Conservation (phyloP, 192 early-diverging fungal genomes). For the Entomortierella chlamydospora region DNA sequence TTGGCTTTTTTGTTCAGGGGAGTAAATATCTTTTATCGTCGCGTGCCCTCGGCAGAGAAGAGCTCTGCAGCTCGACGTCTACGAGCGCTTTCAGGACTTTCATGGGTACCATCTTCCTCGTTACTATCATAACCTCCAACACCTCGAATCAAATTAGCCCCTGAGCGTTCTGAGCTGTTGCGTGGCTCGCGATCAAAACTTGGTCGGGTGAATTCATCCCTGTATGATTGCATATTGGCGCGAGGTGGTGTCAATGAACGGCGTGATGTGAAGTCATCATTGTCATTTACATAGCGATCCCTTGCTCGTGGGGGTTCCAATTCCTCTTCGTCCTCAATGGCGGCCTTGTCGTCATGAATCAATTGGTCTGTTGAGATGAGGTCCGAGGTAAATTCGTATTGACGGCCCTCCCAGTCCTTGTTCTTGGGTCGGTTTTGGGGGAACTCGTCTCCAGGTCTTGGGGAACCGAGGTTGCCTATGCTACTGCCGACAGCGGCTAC, state of each 20-base stretch:
- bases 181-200: conserved; percentile 40
- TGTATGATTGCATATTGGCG: conserved; percentile 48
- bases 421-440: conserved; percentile 27
- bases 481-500: conserved; percentile 22
- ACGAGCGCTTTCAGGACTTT: conserved; percentile 35
- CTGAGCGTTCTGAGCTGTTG: conserved; percentile 25
- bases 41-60: conserved; percentile 36
- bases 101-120: conserved; percentile 17
- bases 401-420: conserved; percentile 24
- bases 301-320: conserved; percentile 38
- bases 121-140: conserved; percentile 27
- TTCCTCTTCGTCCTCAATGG: conserved; percentile 31
- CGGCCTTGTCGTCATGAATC: conserved; percentile 42
- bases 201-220: conserved; percentile 36
- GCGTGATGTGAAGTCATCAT: conserved; percentile 30
- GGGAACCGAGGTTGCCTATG: conserved; percentile 4
- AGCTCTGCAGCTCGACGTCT: conserved; percentile 48
- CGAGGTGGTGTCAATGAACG: conserved; percentile 46
- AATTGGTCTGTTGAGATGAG: conserved; percentile 29
- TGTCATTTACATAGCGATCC: conserved; percentile 33
- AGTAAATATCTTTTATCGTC: conserved; percentile 5
- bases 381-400: conserved; percentile 23
- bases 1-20: background rate
- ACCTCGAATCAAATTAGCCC: conserved; percentile 9
- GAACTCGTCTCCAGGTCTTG: conserved; percentile 28